Conservation (phyloP, 108 stramenopile genomes). For the Cyclotella atomus region DNA sequence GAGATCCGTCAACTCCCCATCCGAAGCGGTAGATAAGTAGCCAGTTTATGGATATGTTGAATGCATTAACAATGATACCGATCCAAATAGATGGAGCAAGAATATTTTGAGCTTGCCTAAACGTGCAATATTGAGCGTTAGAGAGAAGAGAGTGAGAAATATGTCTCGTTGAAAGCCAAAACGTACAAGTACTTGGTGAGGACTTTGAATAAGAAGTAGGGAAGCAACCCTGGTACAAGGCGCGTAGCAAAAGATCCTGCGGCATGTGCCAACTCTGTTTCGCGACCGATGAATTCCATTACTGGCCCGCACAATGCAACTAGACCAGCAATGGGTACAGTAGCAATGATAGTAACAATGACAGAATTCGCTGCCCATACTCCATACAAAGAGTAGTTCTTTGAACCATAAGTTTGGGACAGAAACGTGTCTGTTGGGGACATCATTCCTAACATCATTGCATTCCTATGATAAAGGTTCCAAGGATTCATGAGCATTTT, state of each 20-base stretch:
- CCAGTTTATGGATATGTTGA: neutral
- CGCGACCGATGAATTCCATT: neutral
- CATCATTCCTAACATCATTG: neutral
- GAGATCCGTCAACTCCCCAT: neutral
- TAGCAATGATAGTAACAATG: neutral
- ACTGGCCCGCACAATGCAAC: neutral
- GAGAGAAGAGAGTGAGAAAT: neutral
- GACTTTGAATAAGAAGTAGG: neutral
- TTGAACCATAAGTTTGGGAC: neutral
- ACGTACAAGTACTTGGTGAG: neutral
- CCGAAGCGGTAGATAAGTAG: neutral
- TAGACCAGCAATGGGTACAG: neutral
- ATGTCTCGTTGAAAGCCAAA: neutral
- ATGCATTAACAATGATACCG: neutral
- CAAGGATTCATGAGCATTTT: neutral
- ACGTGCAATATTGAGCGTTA: neutral
- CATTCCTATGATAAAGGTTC: neutral
- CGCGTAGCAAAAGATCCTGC: neutral
- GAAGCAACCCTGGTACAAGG: neutral
- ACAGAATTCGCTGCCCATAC: neutral
- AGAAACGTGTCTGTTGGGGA: neutral
- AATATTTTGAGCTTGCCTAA: neutral
- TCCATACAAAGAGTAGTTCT: neutral
- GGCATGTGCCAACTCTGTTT: neutral
- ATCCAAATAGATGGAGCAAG: neutral